phyloP scores from a whole-genome alignment of 2,329 filamentous ascomycete species.

The Curvularia spicifera region DNA sequence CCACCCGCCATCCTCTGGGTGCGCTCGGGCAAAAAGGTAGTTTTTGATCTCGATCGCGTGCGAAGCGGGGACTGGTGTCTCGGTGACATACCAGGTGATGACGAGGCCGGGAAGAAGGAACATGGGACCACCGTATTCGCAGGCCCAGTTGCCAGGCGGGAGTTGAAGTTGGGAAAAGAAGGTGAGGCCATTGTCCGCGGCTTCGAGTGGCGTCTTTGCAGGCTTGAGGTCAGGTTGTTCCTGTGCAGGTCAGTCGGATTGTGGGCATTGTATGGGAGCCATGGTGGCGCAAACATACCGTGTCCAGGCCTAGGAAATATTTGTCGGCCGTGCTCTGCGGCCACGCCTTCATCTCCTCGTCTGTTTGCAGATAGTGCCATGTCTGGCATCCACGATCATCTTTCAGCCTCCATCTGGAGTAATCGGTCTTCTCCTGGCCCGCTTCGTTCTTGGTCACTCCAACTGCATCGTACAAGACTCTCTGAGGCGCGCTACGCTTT shows the following conservation, averaged over 20 bases:
- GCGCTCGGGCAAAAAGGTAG: conserved; percentile 84
- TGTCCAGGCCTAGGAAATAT: conserved; percentile 80
- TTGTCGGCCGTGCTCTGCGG: conserved; percentile 90
- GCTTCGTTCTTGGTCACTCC: conserved; percentile 21
- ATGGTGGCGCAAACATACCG: conserved; percentile 59
- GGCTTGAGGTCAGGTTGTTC: conserved; percentile 73
- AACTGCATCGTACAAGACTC: conserved; percentile 20
- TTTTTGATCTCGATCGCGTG: conserved; percentile 89
- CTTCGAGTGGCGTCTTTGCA: conserved; percentile 74
- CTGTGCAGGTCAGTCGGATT: conserved; percentile 56
- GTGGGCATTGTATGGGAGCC: neutral
- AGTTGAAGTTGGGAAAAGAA: conserved; percentile 93
- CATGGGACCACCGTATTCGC: conserved; percentile 97
- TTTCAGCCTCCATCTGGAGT: conserved; percentile 80
- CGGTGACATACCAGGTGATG: conserved; percentile 85
- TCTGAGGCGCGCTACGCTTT: conserved; percentile 23
- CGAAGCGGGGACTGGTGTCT: conserved; percentile 81
- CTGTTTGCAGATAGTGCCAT: conserved; percentile 85
- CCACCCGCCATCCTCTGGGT: conserved; percentile 94
- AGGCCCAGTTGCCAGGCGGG: conserved; percentile 90
- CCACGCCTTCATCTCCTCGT: conserved; percentile 76
- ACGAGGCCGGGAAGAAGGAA: conserved; percentile 89
- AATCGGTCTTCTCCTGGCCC: conserved; percentile 68
- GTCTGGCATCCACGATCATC: conserved; percentile 86
- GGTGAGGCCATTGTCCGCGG: conserved; percentile 79